A percentile compares a stretch with the other conserved stretches of the same genome.
These are phyloP conservation scores for Psilocybe tampanensis DNA, from an alignment of 768 basidiomycete genomes.

Conservation along the genomic window DNA sequence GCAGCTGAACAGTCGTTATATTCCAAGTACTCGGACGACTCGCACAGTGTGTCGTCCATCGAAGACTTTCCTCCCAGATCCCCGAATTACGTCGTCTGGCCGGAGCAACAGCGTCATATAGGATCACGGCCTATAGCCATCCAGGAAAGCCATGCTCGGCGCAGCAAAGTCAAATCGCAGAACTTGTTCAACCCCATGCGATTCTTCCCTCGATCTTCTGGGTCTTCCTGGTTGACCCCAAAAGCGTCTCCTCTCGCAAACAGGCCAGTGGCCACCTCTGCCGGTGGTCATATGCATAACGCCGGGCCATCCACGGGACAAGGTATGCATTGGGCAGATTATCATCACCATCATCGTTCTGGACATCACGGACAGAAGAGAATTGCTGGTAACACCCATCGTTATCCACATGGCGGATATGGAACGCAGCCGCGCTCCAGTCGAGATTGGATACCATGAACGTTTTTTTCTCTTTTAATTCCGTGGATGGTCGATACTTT, in stretches of 20 bases:
- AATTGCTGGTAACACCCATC: background rate
- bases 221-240: constrained; percentile 26
- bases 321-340: constrained; percentile 4
- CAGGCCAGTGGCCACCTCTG: constrained; percentile 1
- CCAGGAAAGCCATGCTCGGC: constrained; percentile 7
- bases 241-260: constrained; percentile 13
- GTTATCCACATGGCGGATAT: constrained; percentile 9
- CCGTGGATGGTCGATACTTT: background rate
- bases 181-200: constrained; percentile 25
- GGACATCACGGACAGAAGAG: background rate
- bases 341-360: constrained; percentile 4
- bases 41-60: constrained; percentile 1
- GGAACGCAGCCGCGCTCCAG: constrained; percentile 10
- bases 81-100: constrained; percentile 14
- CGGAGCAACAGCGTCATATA: constrained; percentile 1
- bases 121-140: constrained; percentile 20
- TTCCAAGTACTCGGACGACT: constrained; percentile 13
- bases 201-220: constrained; percentile 28
- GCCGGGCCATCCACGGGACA: constrained; percentile 2
- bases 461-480: background rate
- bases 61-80: constrained; percentile 20
- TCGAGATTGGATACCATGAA: constrained; percentile 16
- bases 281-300: constrained; percentile 1
- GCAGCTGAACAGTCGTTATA: constrained; percentile 15
- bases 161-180: constrained; percentile 14